A percentile compares a stretch with the other conserved stretches of the same genome.
phyloP scores from a whole-genome alignment of 2,329 filamentous ascomycete species.

The Gaeumannomyces sp. region DNA sequence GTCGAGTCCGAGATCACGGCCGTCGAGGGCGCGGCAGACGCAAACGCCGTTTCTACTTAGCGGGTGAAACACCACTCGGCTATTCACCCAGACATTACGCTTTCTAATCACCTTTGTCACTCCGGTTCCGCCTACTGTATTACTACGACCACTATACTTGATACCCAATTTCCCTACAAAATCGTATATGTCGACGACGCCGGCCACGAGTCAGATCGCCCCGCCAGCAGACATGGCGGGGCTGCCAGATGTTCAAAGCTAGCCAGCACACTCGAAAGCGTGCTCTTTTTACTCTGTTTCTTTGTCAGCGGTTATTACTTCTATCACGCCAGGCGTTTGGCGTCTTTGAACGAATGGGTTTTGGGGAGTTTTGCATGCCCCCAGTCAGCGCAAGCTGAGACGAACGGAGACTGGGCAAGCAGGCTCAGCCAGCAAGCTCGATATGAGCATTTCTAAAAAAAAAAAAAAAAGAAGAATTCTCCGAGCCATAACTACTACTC shows the following conservation, averaged over 20 bases:
- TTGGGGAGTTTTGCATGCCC: too few relatives aligned
- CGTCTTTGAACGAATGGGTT: neutral
- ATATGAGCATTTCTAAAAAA: too few relatives aligned
- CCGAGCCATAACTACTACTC: neutral
- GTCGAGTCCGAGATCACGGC: neutral
- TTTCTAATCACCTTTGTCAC: neutral
- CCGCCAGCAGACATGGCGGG: neutral
- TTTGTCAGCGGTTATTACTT: neutral
- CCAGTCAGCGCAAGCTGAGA: neutral
- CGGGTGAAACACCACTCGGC: neutral
- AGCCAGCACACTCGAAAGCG: neutral
- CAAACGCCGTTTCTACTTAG: neutral
- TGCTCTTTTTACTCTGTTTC: neutral
- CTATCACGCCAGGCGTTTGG: neutral
- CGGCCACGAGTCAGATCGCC: neutral
- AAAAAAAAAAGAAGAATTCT: too few relatives aligned
- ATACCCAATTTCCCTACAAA: neutral
- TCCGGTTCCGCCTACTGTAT: neutral
- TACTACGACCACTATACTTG: neutral
- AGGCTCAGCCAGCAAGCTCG: neutral
- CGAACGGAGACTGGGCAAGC: neutral
- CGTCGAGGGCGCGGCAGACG: too few relatives aligned
- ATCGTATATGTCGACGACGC: neutral
- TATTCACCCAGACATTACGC: neutral
- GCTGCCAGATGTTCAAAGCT: neutral